Base-by-base conservation (phyloP, 2,329 filamentous ascomycete genomes). In the Neurospora sp. region DNA sequence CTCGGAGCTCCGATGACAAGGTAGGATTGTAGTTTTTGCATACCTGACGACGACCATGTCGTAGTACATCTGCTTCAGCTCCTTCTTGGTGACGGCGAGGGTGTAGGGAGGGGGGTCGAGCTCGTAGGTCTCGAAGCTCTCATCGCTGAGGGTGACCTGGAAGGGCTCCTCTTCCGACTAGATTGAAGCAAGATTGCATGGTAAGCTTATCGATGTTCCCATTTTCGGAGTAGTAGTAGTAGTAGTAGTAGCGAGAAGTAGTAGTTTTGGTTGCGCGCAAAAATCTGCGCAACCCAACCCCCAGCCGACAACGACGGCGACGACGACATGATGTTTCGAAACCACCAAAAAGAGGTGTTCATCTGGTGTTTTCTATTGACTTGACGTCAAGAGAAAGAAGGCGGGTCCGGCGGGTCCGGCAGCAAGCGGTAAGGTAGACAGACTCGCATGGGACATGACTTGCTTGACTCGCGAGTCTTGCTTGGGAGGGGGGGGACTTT, bases 81-180 rank as follows among this genome's bases (percentile, higher is more conserved):
- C 92, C 84, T 92, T 93, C 90, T 99, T 99, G 79, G 95, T 98
- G 74, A 93, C 92, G 78, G 96, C 86, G 77, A 99, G 85, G 73
- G 92, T 94, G 87, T 97, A 97, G 71, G 93, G 86, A 75, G 96
- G 96, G 77, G 95, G 94, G 84, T 99, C 96, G 80, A 99, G 89
- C 86, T 97, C 93, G 85, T 98, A 99, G 71, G 96, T 97, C 88
- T 99, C 96, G 85, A 98, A 99, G 85, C 92, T 95, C 91, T 98
- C 95, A 81, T 97, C 93, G 81, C 93, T 97, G 81, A 99, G 91
- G 79, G 89, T 91, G 81, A 99, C 89, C 78, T 91, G 88, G 86
- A 99, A 98, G 75, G 89, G 89, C 87, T 97, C 92, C 79, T 97
- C 93, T 82, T 97, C 94, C 82, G 94, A 92, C 93, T 97, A 79